These are phyloP conservation scores for Fusarium domesticum DNA, from an alignment of 2,329 filamentous ascomycete species.

Conservation along the genomic window DNA sequence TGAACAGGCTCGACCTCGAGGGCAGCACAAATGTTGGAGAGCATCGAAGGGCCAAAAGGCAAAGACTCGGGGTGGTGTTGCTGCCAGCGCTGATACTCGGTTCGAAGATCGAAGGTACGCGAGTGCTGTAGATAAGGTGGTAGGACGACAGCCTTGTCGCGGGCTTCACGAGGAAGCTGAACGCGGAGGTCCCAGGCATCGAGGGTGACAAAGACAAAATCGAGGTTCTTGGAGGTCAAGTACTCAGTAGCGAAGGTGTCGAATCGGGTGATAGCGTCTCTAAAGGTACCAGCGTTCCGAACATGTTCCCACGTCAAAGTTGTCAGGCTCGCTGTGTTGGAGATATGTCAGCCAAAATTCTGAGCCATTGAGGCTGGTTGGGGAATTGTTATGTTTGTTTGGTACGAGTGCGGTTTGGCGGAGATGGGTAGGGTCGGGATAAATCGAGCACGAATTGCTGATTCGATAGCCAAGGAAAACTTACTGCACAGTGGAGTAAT, in stretches of 20 bases:
- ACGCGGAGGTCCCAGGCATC: constrained; percentile 98
- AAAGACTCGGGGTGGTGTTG: constrained; percentile 97
- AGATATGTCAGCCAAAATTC: constrained; percentile 18
- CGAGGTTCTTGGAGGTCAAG: constrained; percentile 82
- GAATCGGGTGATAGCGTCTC: constrained; percentile 93
- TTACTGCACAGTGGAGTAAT: constrained; percentile 99
- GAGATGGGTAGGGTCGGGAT: constrained; percentile 16
- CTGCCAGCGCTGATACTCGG: constrained; percentile 98
- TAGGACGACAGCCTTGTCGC: constrained; percentile 95
- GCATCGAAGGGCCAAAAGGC: constrained; percentile 90
- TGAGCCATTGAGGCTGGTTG: constrained; percentile 2
- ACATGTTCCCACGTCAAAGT: constrained; percentile 99
- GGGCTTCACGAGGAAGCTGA: constrained; percentile 93
- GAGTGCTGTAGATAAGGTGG: constrained; percentile 97
- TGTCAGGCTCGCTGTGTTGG: constrained; percentile 77
- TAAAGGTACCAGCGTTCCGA: constrained; percentile 93
- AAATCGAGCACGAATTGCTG: constrained; percentile 18
- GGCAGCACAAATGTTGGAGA: constrained; percentile 96
- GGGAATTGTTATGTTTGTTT: constrained; percentile 6
- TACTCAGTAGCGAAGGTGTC: constrained; percentile 92
- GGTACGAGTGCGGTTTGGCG: constrained; percentile 12
- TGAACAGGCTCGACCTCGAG: constrained; percentile 97
- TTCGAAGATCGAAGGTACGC: constrained; percentile 91
- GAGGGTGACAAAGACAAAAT: constrained; percentile 97
- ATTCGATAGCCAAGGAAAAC: constrained; percentile 41